Conservation (phyloP, 495 filamentous ascomycete genomes). For the Aspergillus ostianus region DNA sequence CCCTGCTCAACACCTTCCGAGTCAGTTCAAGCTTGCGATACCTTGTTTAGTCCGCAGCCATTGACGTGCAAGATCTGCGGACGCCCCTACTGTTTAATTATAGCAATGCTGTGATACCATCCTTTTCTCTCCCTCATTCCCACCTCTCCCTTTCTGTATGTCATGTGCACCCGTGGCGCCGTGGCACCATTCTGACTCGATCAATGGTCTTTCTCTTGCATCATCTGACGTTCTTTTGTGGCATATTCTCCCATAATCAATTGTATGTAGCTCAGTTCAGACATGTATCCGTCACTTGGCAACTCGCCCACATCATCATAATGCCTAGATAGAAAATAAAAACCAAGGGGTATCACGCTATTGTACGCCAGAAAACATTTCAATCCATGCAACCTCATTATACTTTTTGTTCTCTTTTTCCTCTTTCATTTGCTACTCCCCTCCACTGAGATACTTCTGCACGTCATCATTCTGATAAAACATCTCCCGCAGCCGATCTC, state of each 20-base stretch:
- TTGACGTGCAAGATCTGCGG: neutral
- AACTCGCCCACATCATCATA: neutral
- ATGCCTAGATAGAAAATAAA: neutral
- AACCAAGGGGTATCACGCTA: slow-evolving; percentile 2
- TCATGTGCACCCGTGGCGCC: slow-evolving; percentile 4
- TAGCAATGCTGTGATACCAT: slow-evolving; percentile 43
- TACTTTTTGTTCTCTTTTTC: neutral
- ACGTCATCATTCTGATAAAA: slow-evolving; percentile 71
- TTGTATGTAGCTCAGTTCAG: slow-evolving; percentile 6
- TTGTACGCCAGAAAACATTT: slow-evolving; percentile 5
- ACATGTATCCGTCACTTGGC: neutral
- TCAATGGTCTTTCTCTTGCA: neutral
- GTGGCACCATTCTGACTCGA: neutral
- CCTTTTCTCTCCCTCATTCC: slow-evolving; percentile 20
- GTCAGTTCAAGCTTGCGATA: neutral
- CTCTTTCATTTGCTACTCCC: neutral
- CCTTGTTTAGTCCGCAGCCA: slow-evolving; percentile 3
- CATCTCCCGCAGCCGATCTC: slow-evolving; percentile 60
- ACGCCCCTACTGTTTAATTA: slow-evolving; percentile 17
- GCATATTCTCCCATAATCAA: slow-evolving; percentile 2
- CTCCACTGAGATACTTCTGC: slow-evolving; percentile 65
- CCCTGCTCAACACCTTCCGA: neutral
- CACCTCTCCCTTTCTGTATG: slow-evolving; percentile 3
- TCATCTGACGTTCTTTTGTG: slow-evolving; percentile 5
- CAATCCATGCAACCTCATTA: neutral